Percentiles rank a stretch among this genome's conserved stretches.
Conservation (phyloP, 345 rosid species). For the Arabidopsis thaliana region TAIR10.1 NC_003075.7:12140001-12140500, state of each 20-base stretch:
- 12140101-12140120: slow-evolving; percentile 38
- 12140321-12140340: slow-evolving; percentile 43
- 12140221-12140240: slow-evolving; percentile 39
- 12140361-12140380: slow-evolving; percentile 33
- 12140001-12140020: slow-evolving; percentile 63
- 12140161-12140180: neutral
- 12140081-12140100: slow-evolving; percentile 63
- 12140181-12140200: neutral
- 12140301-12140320: slow-evolving; percentile 46
- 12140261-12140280: slow-evolving; percentile 45
- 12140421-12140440: neutral
- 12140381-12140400: slow-evolving; percentile 41
- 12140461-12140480: slow-evolving; percentile 71
- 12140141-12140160: slow-evolving; percentile 49
- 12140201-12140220: neutral
- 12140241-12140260: slow-evolving; percentile 56
- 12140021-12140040: slow-evolving; percentile 75
- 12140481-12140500: slow-evolving; percentile 52
- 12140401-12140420: neutral
- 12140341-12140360: slow-evolving; percentile 32
- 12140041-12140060: slow-evolving; percentile 55
- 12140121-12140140: slow-evolving; percentile 39
- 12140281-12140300: slow-evolving; percentile 50
- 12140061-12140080: slow-evolving; percentile 48
- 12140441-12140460: slow-evolving; percentile 21